Percentiles rank a stretch among this genome's conserved stretches.
Evolutionary conservation across 1,284 basidiomycete species (phyloP).

Genomic region (Boletus smithii): DNA sequence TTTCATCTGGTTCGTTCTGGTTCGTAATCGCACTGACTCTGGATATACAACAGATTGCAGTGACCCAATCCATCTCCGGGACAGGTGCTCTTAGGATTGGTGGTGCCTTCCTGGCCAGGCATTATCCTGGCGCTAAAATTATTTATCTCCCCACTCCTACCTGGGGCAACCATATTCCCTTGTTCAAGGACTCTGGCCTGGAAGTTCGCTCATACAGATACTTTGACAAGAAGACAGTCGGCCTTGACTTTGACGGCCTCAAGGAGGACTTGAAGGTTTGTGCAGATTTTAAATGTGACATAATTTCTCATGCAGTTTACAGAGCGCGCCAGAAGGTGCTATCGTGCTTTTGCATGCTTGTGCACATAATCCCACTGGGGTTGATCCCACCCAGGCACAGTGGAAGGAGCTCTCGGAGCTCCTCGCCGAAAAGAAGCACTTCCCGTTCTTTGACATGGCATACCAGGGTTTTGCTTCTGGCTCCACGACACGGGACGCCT

Average conservation of each 20-base stretch:
- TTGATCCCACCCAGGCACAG: slow-evolving; percentile 92
- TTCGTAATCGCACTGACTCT: background rate
- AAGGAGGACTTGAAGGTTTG: slow-evolving; percentile 80
- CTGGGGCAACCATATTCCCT: slow-evolving; percentile 95
- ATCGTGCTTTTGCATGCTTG: slow-evolving; percentile 90
- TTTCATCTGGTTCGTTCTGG: slow-evolving; percentile 19
- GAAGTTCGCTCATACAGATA: slow-evolving; percentile 93
- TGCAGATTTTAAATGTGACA: slow-evolving; percentile 1
- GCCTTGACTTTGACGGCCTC: slow-evolving; percentile 90
- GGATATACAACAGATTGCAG: slow-evolving; percentile 64
- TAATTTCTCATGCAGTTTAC: slow-evolving; percentile 6
- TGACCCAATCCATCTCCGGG: slow-evolving; percentile 96
- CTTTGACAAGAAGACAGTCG: slow-evolving; percentile 93
- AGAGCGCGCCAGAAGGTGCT: slow-evolving; percentile 76
- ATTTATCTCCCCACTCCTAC: slow-evolving; percentile 95
- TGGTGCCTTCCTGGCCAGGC: slow-evolving; percentile 87
- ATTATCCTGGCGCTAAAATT: slow-evolving; percentile 84
- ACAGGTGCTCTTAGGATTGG: slow-evolving; percentile 98
- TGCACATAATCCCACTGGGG: slow-evolving; percentile 97
- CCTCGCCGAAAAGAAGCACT: slow-evolving; percentile 82
- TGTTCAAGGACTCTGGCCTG: slow-evolving; percentile 88
- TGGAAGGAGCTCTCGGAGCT: slow-evolving; percentile 92
- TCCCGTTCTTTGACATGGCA: slow-evolving; percentile 97
- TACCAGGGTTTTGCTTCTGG: slow-evolving; percentile 97
- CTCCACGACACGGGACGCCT: slow-evolving; percentile 85